Conservation (phyloP, 2,329 filamentous ascomycete species). For the Aspergillus novoparasiticus region DNA sequence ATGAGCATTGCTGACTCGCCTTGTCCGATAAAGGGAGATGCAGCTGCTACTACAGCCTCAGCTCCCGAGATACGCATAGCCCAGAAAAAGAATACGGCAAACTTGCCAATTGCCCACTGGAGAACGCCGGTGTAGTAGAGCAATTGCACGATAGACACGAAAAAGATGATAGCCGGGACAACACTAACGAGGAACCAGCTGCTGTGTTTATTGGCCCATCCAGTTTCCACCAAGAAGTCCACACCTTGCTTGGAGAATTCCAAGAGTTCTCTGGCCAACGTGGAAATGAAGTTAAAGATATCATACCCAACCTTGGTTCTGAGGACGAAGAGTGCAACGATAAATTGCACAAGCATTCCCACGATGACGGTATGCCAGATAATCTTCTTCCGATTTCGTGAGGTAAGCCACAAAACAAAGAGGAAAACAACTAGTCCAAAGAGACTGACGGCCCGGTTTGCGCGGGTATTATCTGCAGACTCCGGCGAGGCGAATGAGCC, state of each 20-base stretch:
- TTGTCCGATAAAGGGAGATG: conserved; percentile 91
- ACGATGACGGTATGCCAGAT: conserved; percentile 79
- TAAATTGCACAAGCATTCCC: conserved; percentile 85
- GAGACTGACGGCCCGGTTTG: conserved; percentile 77
- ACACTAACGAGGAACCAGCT: conserved; percentile 76
- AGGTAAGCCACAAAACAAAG: conserved; percentile 68
- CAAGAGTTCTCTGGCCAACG: conserved; percentile 71
- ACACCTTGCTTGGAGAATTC: conserved; percentile 75
- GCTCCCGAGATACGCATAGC: conserved; percentile 82
- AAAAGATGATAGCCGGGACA: conserved; percentile 93
- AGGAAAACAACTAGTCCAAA: conserved; percentile 77
- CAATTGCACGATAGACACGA: conserved; percentile 87
- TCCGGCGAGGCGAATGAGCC: conserved; percentile 76
- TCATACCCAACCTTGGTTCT: conserved; percentile 79
- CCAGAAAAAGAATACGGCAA: conserved; percentile 92
- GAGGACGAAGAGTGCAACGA: conserved; percentile 86
- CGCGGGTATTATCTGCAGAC: conserved; percentile 73
- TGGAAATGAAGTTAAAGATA: conserved; percentile 88
- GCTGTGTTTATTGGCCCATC: conserved; percentile 44
- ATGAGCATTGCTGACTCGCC: conserved; percentile 94
- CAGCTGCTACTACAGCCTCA: conserved; percentile 90
- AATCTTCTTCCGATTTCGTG: conserved; percentile 63
- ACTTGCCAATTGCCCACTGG: conserved; percentile 88
- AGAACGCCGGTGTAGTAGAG: conserved; percentile 78
- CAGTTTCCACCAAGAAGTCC: conserved; percentile 65